These are phyloP conservation scores for Trebouxiophyceae sp. DNA, from an alignment of 163 green algal species.

Conservation along the genomic window DNA sequence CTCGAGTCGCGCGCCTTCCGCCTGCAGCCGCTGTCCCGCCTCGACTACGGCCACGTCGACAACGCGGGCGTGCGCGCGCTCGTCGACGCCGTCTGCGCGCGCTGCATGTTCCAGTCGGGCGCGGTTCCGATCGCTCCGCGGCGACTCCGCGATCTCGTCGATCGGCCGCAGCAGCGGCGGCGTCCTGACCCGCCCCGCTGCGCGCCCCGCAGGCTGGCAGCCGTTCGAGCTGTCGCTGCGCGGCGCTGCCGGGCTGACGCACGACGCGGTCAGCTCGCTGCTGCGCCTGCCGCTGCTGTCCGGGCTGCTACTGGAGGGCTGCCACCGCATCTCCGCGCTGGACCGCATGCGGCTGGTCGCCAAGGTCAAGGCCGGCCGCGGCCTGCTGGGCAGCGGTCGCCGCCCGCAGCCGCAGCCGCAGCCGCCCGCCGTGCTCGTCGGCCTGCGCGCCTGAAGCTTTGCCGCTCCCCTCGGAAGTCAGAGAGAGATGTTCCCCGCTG, in stretches of 20 bases:
- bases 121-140: too few relatives aligned
- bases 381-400: too few relatives aligned
- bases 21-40: constrained; percentile 48
- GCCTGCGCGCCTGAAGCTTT: too few relatives aligned
- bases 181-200: not conserved
- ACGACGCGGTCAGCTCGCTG: constrained; percentile 59
- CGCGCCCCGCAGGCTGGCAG: not conserved
- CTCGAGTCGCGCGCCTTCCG: constrained; percentile 57
- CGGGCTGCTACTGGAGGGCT: constrained; percentile 58
- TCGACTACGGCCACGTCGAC: constrained; percentile 56
- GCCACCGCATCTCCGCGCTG: constrained; percentile 58
- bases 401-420: too few relatives aligned
- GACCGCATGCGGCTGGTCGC: constrained; percentile 66
- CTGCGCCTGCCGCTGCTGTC: constrained; percentile 63
- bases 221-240: constrained; percentile 49
- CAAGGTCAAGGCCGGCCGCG: too few relatives aligned
- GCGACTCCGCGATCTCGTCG: too few relatives aligned
- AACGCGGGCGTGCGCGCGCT: constrained; percentile 62
- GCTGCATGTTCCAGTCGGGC: not conserved
- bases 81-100: constrained; percentile 52
- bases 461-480: too few relatives aligned
- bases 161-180: too few relatives aligned
- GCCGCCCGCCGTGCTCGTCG: too few relatives aligned
- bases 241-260: constrained; percentile 52
- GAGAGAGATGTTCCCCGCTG: too few relatives aligned